A percentile compares a stretch with the other conserved stretches of the same genome.
These are phyloP conservation scores for Salvia sclarea DNA, from an alignment of 305 asterid genomes.

Conservation along the genomic window DNA sequence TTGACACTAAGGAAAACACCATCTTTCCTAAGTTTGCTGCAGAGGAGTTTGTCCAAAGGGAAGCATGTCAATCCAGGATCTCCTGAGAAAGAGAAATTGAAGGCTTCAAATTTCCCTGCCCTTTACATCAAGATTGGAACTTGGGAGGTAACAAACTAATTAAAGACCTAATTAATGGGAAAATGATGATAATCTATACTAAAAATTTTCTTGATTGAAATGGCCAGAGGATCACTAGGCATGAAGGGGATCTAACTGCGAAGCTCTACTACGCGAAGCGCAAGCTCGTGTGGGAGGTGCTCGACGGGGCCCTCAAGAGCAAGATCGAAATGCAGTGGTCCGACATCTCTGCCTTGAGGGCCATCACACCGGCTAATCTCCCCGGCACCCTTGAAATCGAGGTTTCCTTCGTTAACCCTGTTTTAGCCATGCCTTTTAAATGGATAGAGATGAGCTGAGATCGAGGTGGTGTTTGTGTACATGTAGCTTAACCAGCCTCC, in stretches of 20 bases:
- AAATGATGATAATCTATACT: too few relatives aligned
- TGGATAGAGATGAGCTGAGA: too few relatives aligned
- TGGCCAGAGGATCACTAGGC: constrained; percentile 28
- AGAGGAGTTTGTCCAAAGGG: constrained; percentile 17
- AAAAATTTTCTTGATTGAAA: too few relatives aligned
- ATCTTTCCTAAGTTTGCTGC: constrained; percentile 42
- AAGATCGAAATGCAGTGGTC: constrained; percentile 72
- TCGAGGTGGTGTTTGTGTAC: too few relatives aligned
- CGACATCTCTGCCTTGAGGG: constrained; percentile 53
- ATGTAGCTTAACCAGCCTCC: constrained; percentile 41
- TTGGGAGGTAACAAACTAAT: too few relatives aligned
- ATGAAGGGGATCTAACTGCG: constrained; percentile 56
- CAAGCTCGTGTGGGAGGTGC: constrained; percentile 66
- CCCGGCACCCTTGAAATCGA: constrained; percentile 50
- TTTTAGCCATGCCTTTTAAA: too few relatives aligned
- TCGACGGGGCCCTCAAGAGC: constrained; percentile 57
- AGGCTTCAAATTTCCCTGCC: constrained; percentile 63
- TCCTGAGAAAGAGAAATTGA: constrained; percentile 53
- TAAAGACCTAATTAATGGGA: too few relatives aligned
- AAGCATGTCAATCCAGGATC: neutral
- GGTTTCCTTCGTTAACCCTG: constrained; percentile 24
- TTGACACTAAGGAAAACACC: constrained; percentile 43
- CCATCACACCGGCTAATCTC: constrained; percentile 22
- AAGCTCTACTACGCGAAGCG: constrained; percentile 53
- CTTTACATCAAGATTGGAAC: constrained; percentile 42